Base-by-base conservation (phyloP, 2,329 filamentous ascomycete species). In the Aspergillus brunneoviolaceus region DNA sequence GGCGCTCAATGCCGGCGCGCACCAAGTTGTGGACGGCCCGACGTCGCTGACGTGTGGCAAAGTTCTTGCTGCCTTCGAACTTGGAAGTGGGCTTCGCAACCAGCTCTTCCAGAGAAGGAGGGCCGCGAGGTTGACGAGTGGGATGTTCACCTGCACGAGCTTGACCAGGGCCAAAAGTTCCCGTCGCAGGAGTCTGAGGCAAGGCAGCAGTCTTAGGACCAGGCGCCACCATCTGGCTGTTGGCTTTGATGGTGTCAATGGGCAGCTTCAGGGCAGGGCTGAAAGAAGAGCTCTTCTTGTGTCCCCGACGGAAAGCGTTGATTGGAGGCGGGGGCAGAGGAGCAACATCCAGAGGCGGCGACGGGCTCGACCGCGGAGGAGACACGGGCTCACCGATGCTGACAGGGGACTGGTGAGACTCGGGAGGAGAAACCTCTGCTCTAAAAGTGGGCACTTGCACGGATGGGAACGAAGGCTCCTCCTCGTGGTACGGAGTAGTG, bases 51-150 rank as follows among this genome's bases (percentile, higher is more conserved):
- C 95, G 92, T 58, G 92, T 88, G 11, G 90, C 90, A 78, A 99
- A 99, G 81, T 99, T 99, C 86, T 97, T 82, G 87, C 94, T 97
- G 25, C 94, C 95, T 76, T 98, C 94, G 65, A 94, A 87, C 80
- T 92, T 96, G 67, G 91, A 88, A 9, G 94, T 98, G 1, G 95
- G 95, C 79, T 93, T 95, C 21, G 89, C 85, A 71, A 89, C 86
- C 61, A 99, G 87, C 79, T 99, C 95, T 67, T 99, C 95, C 54
- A 98, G 84, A 14, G 91, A 87, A 14, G 95, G 95, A 25, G 95
- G 95, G 5, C 93, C 93, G 65, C 92, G 91, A 55, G 95, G 95
- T 78, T 99, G 95, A 60, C 95, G 92, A 55, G 91, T 80, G 9
- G 95, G 95, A 74, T 99, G 95, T 79, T 98, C 95, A 67, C 95